Conservation (phyloP, 345 rosid species). For the Turritis glabra region DNA sequence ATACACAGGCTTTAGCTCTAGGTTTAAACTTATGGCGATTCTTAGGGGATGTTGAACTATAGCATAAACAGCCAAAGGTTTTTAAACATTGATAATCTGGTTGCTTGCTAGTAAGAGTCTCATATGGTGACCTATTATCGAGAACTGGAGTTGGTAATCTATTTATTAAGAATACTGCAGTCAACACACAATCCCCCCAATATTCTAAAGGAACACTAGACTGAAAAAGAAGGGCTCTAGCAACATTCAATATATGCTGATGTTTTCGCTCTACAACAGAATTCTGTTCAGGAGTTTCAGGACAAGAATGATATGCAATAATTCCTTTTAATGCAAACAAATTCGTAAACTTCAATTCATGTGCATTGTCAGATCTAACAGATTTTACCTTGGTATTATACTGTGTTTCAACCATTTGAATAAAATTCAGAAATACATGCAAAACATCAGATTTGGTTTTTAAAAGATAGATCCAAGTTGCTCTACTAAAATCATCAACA, state of each 20-base stretch:
- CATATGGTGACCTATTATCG: rapidly evolving
- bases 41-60: rapidly evolving
- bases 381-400: neutral
- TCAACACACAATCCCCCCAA: neutral
- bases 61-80: neutral
- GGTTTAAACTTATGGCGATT: neutral
- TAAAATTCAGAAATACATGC: too few species aligned
- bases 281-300: neutral
- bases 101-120: rapidly evolving
- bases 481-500: too few species aligned
- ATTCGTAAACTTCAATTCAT: neutral
- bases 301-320: neutral
- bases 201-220: rapidly evolving
- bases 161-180: neutral
- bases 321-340: too few species aligned
- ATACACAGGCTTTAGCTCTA: rapidly evolving
- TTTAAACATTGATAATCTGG: rapidly evolving
- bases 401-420: neutral
- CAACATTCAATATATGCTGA: neutral
- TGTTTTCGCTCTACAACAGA: rapidly evolving
- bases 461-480: too few species aligned
- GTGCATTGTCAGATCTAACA: neutral
- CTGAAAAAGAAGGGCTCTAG: rapidly evolving
- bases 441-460: too few species aligned
- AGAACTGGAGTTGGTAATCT: rapidly evolving